These are phyloP conservation scores for Meredithiella fracta DNA, from an alignment of 2,329 filamentous ascomycete genomes.

Conservation along the genomic window DNA sequence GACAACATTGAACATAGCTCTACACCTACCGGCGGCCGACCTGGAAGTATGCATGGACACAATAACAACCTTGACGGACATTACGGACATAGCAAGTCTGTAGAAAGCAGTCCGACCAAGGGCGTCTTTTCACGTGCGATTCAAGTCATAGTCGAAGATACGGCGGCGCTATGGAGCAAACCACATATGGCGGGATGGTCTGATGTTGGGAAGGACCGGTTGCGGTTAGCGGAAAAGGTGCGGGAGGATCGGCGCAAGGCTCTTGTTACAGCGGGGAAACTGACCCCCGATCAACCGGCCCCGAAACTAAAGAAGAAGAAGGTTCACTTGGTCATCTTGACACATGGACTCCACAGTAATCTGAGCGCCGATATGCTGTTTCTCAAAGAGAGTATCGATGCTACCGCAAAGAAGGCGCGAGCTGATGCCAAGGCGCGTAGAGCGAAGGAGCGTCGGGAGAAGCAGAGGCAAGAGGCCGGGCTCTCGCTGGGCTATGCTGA, in stretches of 20 bases:
- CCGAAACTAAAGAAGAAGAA: constrained; percentile 46
- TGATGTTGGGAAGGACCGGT: constrained; percentile 22
- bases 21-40: background rate
- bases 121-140: constrained; percentile 78
- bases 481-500: background rate
- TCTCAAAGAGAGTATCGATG: constrained; percentile 92
- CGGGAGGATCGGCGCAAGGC: constrained; percentile 8
- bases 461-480: background rate
- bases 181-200: constrained; percentile 58
- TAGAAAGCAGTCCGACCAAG: constrained; percentile 22
- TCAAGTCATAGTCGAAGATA: constrained; percentile 68
- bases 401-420: constrained; percentile 57
- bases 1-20: constrained; percentile 4
- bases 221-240: constrained; percentile 14
- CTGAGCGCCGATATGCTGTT: constrained; percentile 92
- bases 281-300: constrained; percentile 9
- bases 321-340: constrained; percentile 79
- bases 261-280: constrained; percentile 1
- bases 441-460: constrained; percentile 29
- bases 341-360: constrained; percentile 91
- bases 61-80: constrained; percentile 44
- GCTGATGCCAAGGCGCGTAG: constrained; percentile 48
- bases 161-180: constrained; percentile 80
- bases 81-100: constrained; percentile 26
- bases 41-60: constrained; percentile 18